Conservation (phyloP, 352 stramenopile genomes). For the Pythium oligandrum region DNA sequence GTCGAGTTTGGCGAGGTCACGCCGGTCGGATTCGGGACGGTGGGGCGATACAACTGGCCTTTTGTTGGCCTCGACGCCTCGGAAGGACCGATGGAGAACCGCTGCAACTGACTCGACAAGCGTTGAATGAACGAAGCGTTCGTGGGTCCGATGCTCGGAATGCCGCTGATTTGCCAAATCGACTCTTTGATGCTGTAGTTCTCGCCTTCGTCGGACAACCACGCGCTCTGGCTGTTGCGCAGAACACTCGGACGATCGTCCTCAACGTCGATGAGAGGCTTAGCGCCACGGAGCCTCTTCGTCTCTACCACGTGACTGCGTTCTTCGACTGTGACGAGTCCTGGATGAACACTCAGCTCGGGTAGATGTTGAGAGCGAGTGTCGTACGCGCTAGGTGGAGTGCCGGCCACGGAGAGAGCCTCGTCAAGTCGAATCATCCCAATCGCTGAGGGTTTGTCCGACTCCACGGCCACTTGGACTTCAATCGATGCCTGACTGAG, state of each 20-base stretch:
- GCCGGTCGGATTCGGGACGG: slow-evolving; percentile 4
- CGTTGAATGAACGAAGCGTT: slow-evolving; percentile 9
- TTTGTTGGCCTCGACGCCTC: slow-evolving; percentile 10
- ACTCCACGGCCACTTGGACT: too few species aligned
- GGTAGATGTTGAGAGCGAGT: too few species aligned
- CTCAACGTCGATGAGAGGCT: slow-evolving; percentile 11
- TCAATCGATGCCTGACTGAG: too few species aligned
- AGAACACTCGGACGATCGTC: slow-evolving; percentile 10
- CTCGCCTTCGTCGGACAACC: slow-evolving; percentile 15
- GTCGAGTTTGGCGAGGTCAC: slow-evolving; percentile 43
- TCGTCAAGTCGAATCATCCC: too few species aligned
- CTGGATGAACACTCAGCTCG: too few species aligned
- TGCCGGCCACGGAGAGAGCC: too few species aligned
- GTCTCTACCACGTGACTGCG: background rate
- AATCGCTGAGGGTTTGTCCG: too few species aligned
- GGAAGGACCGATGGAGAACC: slow-evolving; percentile 36
- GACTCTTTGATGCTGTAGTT: slow-evolving; percentile 30
- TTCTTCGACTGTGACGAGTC: too few species aligned
- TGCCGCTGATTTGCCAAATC: slow-evolving; percentile 20
- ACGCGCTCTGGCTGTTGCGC: slow-evolving; percentile 5
- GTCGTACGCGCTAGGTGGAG: too few species aligned
- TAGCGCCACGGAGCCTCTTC: slow-evolving; percentile 14
- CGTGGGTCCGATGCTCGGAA: slow-evolving; percentile 12
- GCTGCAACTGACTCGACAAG: slow-evolving; percentile 30
- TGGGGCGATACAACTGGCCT: slow-evolving; percentile 19